phyloP scores from a whole-genome alignment of 345 rosid species.

The Syzygium grande region DNA sequence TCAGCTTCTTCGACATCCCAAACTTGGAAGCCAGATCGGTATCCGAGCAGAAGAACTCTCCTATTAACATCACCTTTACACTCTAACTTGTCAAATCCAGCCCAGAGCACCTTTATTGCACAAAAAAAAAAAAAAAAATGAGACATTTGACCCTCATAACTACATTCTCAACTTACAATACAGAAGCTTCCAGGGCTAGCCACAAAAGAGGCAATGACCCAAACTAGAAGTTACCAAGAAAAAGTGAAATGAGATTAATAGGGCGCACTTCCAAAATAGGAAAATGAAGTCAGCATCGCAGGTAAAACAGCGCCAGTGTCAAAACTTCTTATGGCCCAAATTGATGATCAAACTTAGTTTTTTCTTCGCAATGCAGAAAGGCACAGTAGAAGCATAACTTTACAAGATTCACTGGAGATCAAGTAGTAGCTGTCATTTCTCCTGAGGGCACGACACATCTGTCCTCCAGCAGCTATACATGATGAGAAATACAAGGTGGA shows the following conservation, averaged over 20 bases:
- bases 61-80: conserved; percentile 35
- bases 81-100: conserved; percentile 91
- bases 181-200: background rate
- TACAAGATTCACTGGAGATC: background rate
- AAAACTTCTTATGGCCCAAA: background rate
- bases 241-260: background rate
- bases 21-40: conserved; percentile 85
- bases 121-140: background rate
- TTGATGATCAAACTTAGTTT: background rate
- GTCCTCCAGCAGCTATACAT: background rate
- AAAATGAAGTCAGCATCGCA: background rate
- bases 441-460: background rate
- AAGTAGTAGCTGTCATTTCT: background rate
- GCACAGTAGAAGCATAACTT: background rate
- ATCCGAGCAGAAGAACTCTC: conserved; percentile 69
- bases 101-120: conserved; percentile 68
- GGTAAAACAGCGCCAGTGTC: background rate
- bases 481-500: background rate
- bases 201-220: background rate
- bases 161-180: background rate
- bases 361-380: background rate
- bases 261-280: background rate
- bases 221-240: background rate
- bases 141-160: background rate
- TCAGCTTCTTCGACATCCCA: conserved; percentile 95